A percentile compares a stretch with the other conserved stretches of the same genome.
Evolutionary conservation across 2,329 filamentous ascomycete genomes (phyloP).

Genomic region (Phoma herbarum): DNA sequence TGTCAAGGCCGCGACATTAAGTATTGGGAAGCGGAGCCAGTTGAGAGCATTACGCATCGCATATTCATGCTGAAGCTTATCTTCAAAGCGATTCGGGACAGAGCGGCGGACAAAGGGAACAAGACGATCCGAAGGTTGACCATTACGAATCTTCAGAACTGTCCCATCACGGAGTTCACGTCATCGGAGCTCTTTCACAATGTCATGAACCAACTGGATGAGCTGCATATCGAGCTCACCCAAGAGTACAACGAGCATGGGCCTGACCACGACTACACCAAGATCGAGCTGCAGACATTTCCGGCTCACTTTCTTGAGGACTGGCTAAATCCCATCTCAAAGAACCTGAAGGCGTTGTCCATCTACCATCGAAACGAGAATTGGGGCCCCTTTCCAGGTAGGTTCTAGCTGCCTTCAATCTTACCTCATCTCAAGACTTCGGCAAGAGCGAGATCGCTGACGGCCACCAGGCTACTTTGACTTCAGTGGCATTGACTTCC

Average conservation of each 20-base stretch:
- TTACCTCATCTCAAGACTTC: not conserved
- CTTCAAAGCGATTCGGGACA: constrained; percentile 1
- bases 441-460: not conserved
- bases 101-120: constrained; percentile 11
- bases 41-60: not conserved
- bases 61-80: not conserved
- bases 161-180: constrained; percentile 13
- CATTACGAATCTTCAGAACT: constrained; percentile 22
- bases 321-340: constrained; percentile 20
- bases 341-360: constrained; percentile 14
- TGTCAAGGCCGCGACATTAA: not conserved
- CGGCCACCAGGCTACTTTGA: constrained; percentile 8
- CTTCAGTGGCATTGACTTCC: constrained; percentile 16
- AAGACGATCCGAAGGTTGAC: constrained; percentile 19
- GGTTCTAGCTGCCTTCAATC: not conserved
- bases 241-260: constrained; percentile 21
- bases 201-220: constrained; percentile 19
- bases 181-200: constrained; percentile 17
- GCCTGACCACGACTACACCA: constrained; percentile 18
- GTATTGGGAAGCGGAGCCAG: not conserved
- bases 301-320: constrained; percentile 8
- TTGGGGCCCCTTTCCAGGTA: constrained; percentile 24
- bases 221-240: constrained; percentile 16
- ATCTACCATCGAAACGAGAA: constrained; percentile 13
- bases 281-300: constrained; percentile 21